These are phyloP conservation scores for Fomitopsis serialis DNA, from an alignment of 768 basidiomycete genomes.

Conservation along the genomic window DNA sequence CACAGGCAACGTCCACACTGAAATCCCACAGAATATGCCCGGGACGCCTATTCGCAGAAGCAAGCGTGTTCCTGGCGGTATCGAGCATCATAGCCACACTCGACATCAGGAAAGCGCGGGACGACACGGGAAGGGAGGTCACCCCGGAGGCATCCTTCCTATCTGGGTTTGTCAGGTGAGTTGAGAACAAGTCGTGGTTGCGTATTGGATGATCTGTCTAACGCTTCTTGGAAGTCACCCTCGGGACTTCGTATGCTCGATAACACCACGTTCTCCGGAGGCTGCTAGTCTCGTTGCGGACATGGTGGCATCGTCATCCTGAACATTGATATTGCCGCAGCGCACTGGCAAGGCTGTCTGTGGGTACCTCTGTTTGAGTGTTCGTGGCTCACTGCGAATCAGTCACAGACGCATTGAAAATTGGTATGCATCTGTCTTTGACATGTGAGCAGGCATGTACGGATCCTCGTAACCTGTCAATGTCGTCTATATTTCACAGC, in stretches of 20 bases:
- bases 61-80: constrained; percentile 39
- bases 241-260: background rate
- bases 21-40: constrained; percentile 34
- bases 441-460: too few species aligned
- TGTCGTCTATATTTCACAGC: too few species aligned
- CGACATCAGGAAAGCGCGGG: constrained; percentile 35
- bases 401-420: too few species aligned
- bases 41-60: constrained; percentile 45
- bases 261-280: background rate
- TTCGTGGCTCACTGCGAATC: too few species aligned
- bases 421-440: too few species aligned
- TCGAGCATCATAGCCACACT: constrained; percentile 40
- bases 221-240: background rate
- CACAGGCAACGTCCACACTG: background rate
- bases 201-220: too few species aligned
- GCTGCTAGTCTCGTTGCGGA: background rate
- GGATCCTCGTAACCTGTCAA: too few species aligned
- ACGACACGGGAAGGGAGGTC: constrained; percentile 34
- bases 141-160: constrained; percentile 16
- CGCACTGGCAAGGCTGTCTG: too few species aligned
- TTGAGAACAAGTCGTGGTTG: background rate
- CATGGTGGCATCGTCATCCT: too few species aligned
- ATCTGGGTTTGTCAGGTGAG: background rate
- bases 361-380: too few species aligned
- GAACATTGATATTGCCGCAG: too few species aligned